A percentile compares a stretch with the other conserved stretches of the same genome.
Evolutionary conservation across 2,329 filamentous ascomycete genomes (phyloP).

Genomic region (Claviceps cyperi): DNA sequence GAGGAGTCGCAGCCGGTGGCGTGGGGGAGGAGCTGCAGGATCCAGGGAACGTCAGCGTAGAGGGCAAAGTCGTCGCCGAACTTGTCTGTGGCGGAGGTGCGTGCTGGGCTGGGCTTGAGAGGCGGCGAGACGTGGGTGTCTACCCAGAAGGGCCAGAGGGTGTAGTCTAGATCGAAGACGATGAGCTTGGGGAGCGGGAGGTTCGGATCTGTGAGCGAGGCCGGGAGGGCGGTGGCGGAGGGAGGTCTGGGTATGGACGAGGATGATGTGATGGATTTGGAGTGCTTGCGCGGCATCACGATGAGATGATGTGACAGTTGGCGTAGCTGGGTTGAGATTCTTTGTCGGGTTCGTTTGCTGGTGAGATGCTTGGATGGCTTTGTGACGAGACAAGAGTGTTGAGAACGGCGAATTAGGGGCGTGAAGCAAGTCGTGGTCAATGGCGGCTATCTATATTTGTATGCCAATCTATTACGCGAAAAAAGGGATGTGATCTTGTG

Average conservation of each 20-base stretch:
- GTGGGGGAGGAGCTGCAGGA: slow-evolving; percentile 36
- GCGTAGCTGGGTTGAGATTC: background rate
- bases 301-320: no score
- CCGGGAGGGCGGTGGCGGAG: slow-evolving; percentile 15
- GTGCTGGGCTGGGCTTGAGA: slow-evolving; percentile 34
- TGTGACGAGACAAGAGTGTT: background rate
- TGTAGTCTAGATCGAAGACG: slow-evolving; percentile 95
- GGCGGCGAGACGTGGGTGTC: slow-evolving; percentile 80
- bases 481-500: background rate
- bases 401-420: background rate
- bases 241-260: background rate
- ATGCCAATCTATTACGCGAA: background rate
- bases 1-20: slow-evolving; percentile 24
- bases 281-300: slow-evolving; percentile 19
- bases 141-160: slow-evolving; percentile 97
- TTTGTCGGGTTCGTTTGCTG: background rate
- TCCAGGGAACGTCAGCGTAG: slow-evolving; percentile 53
- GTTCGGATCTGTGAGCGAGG: slow-evolving; percentile 32
- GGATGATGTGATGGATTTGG: slow-evolving; percentile 12
- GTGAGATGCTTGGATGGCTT: no score
- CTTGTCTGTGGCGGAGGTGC: slow-evolving; percentile 34
- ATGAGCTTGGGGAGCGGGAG: slow-evolving; percentile 68
- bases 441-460: background rate
- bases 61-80: slow-evolving; percentile 55
- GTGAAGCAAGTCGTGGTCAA: background rate